These are phyloP conservation scores for Fusarium sarcochroum DNA, from an alignment of 2,329 filamentous ascomycete genomes.

Conservation along the genomic window DNA sequence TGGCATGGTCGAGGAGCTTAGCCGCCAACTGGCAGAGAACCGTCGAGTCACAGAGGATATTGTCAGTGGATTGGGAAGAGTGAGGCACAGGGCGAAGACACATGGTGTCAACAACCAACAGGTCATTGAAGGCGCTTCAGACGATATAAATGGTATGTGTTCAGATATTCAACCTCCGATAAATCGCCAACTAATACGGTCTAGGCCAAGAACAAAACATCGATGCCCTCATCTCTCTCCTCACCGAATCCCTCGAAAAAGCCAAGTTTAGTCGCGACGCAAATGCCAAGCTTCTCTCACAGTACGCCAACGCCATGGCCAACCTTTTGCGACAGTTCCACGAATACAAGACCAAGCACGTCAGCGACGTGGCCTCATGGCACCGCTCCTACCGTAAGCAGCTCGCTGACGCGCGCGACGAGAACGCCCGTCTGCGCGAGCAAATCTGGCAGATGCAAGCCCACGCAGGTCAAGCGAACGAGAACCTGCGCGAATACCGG, in stretches of 20 bases:
- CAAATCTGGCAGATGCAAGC: conserved; percentile 78
- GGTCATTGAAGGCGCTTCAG: conserved; percentile 67
- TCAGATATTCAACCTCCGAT: neutral
- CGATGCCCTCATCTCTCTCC: conserved; percentile 71
- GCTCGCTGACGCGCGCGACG: conserved; percentile 74
- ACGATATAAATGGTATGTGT: conserved; percentile 68
- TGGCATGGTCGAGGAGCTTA: conserved; percentile 76
- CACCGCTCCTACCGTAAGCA: conserved; percentile 76
- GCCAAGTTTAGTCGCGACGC: conserved; percentile 72
- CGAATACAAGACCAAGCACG: conserved; percentile 74
- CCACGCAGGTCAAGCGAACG: conserved; percentile 71
- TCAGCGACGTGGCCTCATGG: conserved; percentile 73
- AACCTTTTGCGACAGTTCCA: conserved; percentile 75
- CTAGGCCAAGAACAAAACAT: conserved; percentile 71
- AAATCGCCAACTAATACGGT: neutral
- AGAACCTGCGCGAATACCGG: conserved; percentile 69
- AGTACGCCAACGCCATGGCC: conserved; percentile 70
- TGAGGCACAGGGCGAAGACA: conserved; percentile 69
- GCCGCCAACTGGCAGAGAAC: conserved; percentile 73
- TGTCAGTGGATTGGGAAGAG: conserved; percentile 72
- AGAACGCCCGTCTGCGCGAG: conserved; percentile 73
- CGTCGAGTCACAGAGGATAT: conserved; percentile 74
- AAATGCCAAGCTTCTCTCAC: conserved; percentile 70
- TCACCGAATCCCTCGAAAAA: conserved; percentile 73
- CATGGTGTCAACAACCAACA: conserved; percentile 70